Conservation (phyloP, 73 alveolate genomes). For the Halteria grandinella region DNA sequence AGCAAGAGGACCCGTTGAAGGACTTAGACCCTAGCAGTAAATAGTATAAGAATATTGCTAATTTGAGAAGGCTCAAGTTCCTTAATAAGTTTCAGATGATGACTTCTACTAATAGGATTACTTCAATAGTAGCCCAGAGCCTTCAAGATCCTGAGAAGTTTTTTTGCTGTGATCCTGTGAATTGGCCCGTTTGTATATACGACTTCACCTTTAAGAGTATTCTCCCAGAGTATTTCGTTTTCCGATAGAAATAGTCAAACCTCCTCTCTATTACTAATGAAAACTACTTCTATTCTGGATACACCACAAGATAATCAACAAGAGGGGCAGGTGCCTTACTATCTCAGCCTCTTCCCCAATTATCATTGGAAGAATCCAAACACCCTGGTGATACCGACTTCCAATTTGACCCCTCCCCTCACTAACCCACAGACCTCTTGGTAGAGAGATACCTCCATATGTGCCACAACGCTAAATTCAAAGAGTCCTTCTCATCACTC, state of each 20-base stretch:
- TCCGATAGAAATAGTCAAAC: background rate
- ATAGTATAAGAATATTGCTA: constrained; percentile 11
- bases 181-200: constrained; percentile 64
- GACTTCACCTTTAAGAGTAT: constrained; percentile 27
- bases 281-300: background rate
- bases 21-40: background rate
- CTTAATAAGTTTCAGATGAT: constrained; percentile 32
- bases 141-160: background rate
- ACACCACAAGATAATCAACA: background rate
- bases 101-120: constrained; percentile 5
- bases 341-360: no score
- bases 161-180: constrained; percentile 32
- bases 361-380: no score
- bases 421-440: no score
- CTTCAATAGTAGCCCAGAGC: constrained; percentile 5
- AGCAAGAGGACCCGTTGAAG: background rate
- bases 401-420: no score
- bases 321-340: no score
- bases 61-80: constrained; percentile 27
- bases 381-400: no score
- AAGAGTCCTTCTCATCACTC: no score
- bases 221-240: constrained; percentile 16
- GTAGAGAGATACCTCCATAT: no score
- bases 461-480: no score
- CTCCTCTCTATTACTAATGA: background rate